Conservation (phyloP, 495 filamentous ascomycete genomes). For the Cairneyella variabilis region DNA sequence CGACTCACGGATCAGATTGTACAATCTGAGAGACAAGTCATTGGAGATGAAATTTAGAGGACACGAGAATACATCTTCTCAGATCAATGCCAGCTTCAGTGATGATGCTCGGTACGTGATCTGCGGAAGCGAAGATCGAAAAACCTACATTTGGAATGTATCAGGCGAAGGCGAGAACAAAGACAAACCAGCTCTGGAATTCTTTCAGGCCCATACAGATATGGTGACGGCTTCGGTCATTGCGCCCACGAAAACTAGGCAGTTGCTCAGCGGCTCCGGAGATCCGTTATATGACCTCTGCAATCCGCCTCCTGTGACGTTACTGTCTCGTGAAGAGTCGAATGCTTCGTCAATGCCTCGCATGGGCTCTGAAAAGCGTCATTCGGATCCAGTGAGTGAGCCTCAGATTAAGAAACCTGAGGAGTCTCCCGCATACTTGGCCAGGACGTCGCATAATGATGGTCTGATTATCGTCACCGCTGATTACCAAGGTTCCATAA, state of each 20-base stretch:
- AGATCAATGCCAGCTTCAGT: slow-evolving; percentile 86
- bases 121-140: slow-evolving; percentile 88
- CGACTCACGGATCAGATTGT: slow-evolving; percentile 89
- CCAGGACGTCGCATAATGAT: slow-evolving; percentile 69
- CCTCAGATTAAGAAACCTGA: slow-evolving; percentile 39
- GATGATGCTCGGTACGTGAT: slow-evolving; percentile 86
- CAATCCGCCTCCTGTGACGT: slow-evolving; percentile 88
- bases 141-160: slow-evolving; percentile 84
- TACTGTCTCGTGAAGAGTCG: slow-evolving; percentile 68
- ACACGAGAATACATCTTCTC: slow-evolving; percentile 86
- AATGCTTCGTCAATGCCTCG: slow-evolving; percentile 27
- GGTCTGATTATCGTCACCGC: slow-evolving; percentile 93
- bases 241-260: slow-evolving; percentile 74
- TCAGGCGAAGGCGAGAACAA: slow-evolving; percentile 55
- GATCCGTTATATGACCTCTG: slow-evolving; percentile 95
- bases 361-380: slow-evolving; percentile 17
- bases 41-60: slow-evolving; percentile 90
- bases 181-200: slow-evolving; percentile 77
- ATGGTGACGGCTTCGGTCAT: slow-evolving; percentile 86
- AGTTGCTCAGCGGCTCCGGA: slow-evolving; percentile 71
- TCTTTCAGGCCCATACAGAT: slow-evolving; percentile 83
- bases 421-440: slow-evolving; percentile 65
- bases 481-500: slow-evolving; percentile 83
- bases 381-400: slow-evolving; percentile 41
- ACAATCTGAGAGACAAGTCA: slow-evolving; percentile 77